phyloP scores from a whole-genome alignment of 2,329 filamentous ascomycete genomes.

The Colletotrichum endophyticum region DNA sequence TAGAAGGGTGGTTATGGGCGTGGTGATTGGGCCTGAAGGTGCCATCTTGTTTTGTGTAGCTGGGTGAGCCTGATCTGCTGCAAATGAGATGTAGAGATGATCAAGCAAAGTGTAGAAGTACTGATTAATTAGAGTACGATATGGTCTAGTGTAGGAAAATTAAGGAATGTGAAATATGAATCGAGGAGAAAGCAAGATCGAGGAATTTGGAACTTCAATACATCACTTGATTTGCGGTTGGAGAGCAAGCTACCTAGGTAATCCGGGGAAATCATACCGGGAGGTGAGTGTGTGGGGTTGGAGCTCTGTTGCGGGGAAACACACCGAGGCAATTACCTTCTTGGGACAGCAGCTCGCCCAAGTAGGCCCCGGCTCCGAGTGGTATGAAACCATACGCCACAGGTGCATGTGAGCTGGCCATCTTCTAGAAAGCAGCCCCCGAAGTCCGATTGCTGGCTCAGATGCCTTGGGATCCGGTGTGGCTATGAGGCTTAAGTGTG shows the following conservation, averaged over 20 bases:
- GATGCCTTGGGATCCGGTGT: background rate
- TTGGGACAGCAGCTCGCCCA: constrained; percentile 32
- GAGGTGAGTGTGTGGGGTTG: constrained; percentile 11
- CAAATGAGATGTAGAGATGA: background rate
- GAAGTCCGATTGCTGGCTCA: background rate
- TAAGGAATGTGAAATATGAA: background rate
- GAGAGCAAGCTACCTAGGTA: constrained; percentile 30
- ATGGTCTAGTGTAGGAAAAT: background rate
- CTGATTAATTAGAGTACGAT: background rate
- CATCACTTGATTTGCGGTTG: constrained; percentile 16
- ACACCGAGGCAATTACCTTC: constrained; percentile 37
- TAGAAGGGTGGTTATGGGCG: constrained; percentile 79
- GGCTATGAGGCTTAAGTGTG: background rate
- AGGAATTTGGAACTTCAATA: background rate
- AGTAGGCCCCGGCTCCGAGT: background rate
- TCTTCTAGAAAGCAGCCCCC: background rate
- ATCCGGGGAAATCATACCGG: constrained; percentile 13
- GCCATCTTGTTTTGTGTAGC: constrained; percentile 36
- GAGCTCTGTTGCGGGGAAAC: constrained; percentile 31
- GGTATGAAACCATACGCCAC: constrained; percentile 4
- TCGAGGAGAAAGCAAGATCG: background rate
- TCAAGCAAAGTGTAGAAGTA: background rate
- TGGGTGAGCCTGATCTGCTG: background rate
- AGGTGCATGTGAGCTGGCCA: constrained; percentile 1
- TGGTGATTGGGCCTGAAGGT: constrained; percentile 64